phyloP scores from a whole-genome alignment of 176 grass and related monocot genomes.

The Neostapfia colusana region DNA sequence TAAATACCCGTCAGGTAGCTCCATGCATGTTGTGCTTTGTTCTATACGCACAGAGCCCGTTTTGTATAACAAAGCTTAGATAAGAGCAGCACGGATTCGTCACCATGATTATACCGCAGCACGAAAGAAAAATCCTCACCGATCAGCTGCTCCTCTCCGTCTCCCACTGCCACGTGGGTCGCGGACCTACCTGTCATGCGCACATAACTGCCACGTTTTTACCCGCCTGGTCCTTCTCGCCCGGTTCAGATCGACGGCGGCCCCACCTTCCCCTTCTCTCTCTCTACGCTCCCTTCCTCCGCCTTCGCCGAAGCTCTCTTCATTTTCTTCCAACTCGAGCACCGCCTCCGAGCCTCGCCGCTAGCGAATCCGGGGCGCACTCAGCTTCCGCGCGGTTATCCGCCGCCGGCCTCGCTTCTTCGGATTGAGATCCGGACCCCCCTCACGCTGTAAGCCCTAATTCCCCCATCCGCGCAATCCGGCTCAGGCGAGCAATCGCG shows the following conservation, averaged over 20 bases:
- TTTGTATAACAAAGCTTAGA: not conserved
- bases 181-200: constrained; percentile 27
- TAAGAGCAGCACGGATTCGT: not conserved
- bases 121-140: constrained; percentile 18
- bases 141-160: not conserved
- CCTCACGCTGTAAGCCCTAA: constrained; percentile 39
- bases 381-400: not conserved
- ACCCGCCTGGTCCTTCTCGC: constrained; percentile 3
- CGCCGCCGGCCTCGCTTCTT: not conserved
- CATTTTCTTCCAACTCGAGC: constrained; percentile 25
- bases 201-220: constrained; percentile 13
- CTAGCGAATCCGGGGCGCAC: not conserved
- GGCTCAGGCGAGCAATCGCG: constrained; percentile 4
- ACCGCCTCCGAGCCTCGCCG: not conserved
- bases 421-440: constrained; percentile 41
- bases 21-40: not conserved
- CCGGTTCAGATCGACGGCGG: constrained; percentile 44
- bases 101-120: not conserved
- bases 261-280: constrained; percentile 36
- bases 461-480: constrained; percentile 21
- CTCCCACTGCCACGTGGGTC: constrained; percentile 5
- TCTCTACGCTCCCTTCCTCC: constrained; percentile 36
- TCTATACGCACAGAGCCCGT: not conserved
- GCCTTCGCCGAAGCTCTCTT: constrained; percentile 43
- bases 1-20: not conserved